phyloP scores from a whole-genome alignment of 257 asterid genomes.

The Fraxinus excelsior region DNA sequence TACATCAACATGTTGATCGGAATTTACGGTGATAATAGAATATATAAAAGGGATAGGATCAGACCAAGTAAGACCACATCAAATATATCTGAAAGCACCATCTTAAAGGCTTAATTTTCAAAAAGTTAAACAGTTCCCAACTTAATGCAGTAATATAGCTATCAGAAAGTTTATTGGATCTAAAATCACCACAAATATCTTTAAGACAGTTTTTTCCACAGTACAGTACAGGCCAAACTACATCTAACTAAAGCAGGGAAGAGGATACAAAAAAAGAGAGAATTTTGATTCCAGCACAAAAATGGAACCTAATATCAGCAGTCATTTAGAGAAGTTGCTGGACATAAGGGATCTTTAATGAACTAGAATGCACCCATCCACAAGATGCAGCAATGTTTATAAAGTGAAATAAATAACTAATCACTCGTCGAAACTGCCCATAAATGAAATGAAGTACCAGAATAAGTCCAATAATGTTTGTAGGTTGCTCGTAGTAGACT shows the following conservation, averaged over 20 bases:
- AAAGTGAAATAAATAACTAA: background rate
- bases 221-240: background rate
- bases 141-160: background rate
- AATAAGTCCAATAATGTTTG: slow-evolving; percentile 55
- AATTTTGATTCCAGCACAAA: background rate
- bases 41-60: background rate
- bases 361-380: background rate
- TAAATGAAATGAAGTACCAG: slow-evolving; percentile 32
- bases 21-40: background rate
- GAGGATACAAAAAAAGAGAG: background rate
- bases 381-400: background rate
- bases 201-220: background rate
- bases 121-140: no score
- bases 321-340: no score
- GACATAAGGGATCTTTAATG: background rate
- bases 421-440: background rate
- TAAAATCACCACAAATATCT: background rate
- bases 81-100: background rate
- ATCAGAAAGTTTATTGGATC: background rate
- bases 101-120: background rate
- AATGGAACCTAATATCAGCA: background rate
- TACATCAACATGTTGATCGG: background rate
- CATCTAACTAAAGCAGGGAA: background rate
- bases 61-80: background rate
- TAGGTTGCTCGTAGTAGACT: slow-evolving; percentile 53